Percentiles rank a stretch among this genome's conserved stretches.
phyloP scores from a whole-genome alignment of 495 filamentous ascomycete species.

The Aspergillus steynii region DNA sequence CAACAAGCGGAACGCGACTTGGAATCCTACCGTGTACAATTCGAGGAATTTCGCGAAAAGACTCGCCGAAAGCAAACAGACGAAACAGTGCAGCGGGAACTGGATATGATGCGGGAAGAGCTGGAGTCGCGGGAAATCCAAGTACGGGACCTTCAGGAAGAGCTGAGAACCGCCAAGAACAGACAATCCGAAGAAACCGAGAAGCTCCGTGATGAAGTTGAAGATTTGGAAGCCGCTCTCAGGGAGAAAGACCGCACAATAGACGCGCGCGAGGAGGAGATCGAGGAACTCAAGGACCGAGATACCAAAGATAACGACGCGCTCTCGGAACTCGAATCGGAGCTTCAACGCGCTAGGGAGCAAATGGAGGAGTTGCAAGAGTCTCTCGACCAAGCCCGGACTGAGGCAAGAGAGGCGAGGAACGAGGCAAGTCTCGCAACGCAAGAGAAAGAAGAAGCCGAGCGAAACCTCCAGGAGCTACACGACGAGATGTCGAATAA shows the following conservation, averaged over 20 bases:
- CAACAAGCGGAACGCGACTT: conserved; percentile 76
- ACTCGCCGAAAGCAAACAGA: conserved; percentile 72
- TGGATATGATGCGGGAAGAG: conserved; percentile 60
- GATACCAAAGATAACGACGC: conserved; percentile 52
- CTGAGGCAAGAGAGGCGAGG: conserved; percentile 57
- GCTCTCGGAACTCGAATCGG: conserved; percentile 51
- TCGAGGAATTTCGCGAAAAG: conserved; percentile 76
- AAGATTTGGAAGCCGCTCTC: conserved; percentile 65
- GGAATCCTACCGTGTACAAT: conserved; percentile 73
- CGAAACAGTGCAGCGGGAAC: conserved; percentile 60
- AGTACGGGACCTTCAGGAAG: conserved; percentile 46
- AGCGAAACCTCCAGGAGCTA: conserved; percentile 57
- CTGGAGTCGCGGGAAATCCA: conserved; percentile 57
- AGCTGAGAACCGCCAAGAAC: conserved; percentile 45
- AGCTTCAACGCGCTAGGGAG: conserved; percentile 56
- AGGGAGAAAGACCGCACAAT: conserved; percentile 65
- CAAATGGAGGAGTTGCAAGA: conserved; percentile 62
- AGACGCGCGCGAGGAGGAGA: conserved; percentile 65
- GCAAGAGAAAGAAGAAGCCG: conserved; percentile 54
- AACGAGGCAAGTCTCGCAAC: conserved; percentile 63
- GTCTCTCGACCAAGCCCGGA: conserved; percentile 51
- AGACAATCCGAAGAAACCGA: conserved; percentile 56
- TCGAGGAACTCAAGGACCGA: conserved; percentile 60
- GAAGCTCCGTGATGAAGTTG: conserved; percentile 65
- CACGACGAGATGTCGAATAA: conserved; percentile 79